phyloP scores from a whole-genome alignment of 257 asterid genomes.

The Capsicum pubescens region DNA sequence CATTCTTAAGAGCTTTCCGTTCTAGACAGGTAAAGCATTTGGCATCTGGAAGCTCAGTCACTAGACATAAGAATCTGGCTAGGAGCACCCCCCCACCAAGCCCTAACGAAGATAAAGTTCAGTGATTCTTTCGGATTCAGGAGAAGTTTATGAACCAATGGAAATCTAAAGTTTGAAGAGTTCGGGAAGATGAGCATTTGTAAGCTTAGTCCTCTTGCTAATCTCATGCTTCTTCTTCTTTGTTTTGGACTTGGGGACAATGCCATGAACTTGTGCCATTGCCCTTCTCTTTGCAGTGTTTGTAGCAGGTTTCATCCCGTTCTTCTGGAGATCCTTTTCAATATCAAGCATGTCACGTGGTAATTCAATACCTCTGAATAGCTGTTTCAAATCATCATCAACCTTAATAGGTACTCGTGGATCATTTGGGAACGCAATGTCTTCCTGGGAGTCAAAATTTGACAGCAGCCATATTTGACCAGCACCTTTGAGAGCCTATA shows the following conservation, averaged over 20 bases:
- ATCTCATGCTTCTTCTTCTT: constrained; percentile 85
- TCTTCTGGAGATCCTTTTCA: constrained; percentile 82
- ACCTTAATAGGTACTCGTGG: constrained; percentile 59
- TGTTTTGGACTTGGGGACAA: constrained; percentile 59
- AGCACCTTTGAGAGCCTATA: constrained; percentile 62
- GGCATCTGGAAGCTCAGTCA: neutral
- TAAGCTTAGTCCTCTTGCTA: constrained; percentile 89
- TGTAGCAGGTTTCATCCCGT: constrained; percentile 84
- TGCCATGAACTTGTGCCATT: constrained; percentile 70
- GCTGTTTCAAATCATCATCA: constrained; percentile 69
- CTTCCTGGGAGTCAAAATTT: constrained; percentile 76
- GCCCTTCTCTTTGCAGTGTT: constrained; percentile 82
- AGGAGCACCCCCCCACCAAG: neutral
- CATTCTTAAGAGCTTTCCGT: neutral
- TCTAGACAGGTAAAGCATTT: neutral
- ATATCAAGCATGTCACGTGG: constrained; percentile 84
- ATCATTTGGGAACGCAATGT: constrained; percentile 80
- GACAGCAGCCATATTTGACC: constrained; percentile 75
- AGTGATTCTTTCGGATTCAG: neutral
- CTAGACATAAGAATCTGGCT: neutral
- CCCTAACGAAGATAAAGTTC: neutral
- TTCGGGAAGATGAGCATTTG: constrained; percentile 85
- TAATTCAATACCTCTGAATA: constrained; percentile 68
- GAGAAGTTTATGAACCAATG: constrained; percentile 35
- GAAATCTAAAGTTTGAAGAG: constrained; percentile 63